Conservation (phyloP, 2,329 filamentous ascomycete species). For the Chaetomium globosum region DNA sequence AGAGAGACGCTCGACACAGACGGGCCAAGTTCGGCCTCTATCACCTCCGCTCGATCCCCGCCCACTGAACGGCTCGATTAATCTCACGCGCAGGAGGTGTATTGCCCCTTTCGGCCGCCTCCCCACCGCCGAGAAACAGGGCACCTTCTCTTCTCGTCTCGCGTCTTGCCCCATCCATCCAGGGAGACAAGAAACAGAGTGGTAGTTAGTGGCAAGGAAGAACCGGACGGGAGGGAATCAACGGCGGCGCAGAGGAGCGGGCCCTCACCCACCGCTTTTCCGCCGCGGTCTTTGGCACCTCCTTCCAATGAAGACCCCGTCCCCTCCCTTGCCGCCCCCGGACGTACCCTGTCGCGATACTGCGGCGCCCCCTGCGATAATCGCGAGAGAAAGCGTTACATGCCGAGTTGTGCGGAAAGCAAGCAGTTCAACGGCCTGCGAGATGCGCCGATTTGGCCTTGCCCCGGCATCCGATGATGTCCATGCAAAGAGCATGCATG, state of each 20-base stretch:
- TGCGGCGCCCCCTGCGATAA: constrained; percentile 3
- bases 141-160: constrained; percentile 18
- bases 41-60: background rate
- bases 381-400: constrained; percentile 5
- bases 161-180: constrained; percentile 17
- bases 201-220: constrained; percentile 13
- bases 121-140: constrained; percentile 15
- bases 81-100: constrained; percentile 7
- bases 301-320: background rate
- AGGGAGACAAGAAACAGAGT: constrained; percentile 1
- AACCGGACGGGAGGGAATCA: background rate
- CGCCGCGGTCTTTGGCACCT: background rate
- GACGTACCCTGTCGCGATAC: background rate
- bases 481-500: background rate
- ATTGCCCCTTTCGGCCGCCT: constrained; percentile 10
- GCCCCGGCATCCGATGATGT: constrained; percentile 1
- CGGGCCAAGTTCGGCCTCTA: constrained; percentile 9
- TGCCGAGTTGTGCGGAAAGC: constrained; percentile 11
- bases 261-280: constrained; percentile 13
- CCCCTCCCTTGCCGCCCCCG: too few species aligned
- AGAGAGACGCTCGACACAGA: background rate
- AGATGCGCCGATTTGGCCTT: constrained; percentile 5
- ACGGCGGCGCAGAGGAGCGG: background rate
- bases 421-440: constrained; percentile 1
- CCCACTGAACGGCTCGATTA: constrained; percentile 6